Base-by-base conservation (phyloP, 768 basidiomycete genomes). In the Xerocomellus chrysenteron region DNA sequence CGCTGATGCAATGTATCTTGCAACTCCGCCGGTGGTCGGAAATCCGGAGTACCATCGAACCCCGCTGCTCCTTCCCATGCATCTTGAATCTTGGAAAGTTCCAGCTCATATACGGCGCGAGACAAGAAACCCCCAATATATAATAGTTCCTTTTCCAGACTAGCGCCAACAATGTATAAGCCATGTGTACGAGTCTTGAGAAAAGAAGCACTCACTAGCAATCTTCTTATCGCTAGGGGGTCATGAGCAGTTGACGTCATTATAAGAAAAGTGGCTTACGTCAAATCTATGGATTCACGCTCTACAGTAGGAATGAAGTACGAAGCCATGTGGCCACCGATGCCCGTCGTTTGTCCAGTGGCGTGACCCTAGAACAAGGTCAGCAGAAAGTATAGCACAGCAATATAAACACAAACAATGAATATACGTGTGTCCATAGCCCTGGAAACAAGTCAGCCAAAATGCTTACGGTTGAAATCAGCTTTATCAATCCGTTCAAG, bases 401-500 rank as follows among this genome's bases (percentile, higher is more conserved):
- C 30, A 7, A 10, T 11, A 40, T 21, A 6, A 5, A 32, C 12
- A 71, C 80, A 63, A 65, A 90, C 90, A 57, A 96, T 94, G 72
- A 93, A 96, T 13, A 95, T 78, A 26, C 85, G 83, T 2, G 90
- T 80, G 30, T 81, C 5, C 36, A 87, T 88, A 16, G 77, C 73
- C 35, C 89, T 89, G 50, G 51, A 51, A 30, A 5, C 44, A 13
- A 32, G 17, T 52, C 16, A 51, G 62, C 40, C 30, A 60, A 39
- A 24, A 9, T 52, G 5, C 11, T 35, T 5, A 42, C 4, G 13
- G 2, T 28, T 8, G 11, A 33, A 16, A 10, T 0, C 19, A 30
- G 11, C 11, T 48, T 6, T 62, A 59, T 5, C 63, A 55, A 53
- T 39, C 65, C 57, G 12, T 45, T 8, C 17, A 59, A 19, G 9